Evolutionary conservation across 2,329 filamentous ascomycete genomes (phyloP).

Genomic region (Ophiostoma sp.): DNA sequence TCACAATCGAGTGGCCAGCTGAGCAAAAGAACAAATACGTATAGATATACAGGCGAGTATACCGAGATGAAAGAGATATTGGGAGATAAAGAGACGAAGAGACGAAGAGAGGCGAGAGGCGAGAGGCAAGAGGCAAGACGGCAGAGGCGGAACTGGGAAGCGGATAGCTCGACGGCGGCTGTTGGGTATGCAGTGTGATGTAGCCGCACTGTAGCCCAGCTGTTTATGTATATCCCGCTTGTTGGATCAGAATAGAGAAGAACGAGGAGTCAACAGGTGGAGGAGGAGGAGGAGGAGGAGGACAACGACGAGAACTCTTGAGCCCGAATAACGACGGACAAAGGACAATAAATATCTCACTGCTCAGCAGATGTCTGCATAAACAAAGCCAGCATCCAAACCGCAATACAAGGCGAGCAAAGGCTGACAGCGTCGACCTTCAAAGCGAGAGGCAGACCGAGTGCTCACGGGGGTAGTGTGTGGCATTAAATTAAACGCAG

Average conservation of each 20-base stretch:
- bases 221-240: too few species aligned
- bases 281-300: too few species aligned
- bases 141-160: background rate
- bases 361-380: too few species aligned
- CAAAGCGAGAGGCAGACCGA: background rate
- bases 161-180: background rate
- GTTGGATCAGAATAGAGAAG: too few species aligned
- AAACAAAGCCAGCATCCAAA: background rate
- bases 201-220: background rate
- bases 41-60: too few species aligned
- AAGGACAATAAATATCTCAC: background rate
- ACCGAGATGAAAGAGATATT: too few species aligned
- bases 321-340: too few species aligned
- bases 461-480: background rate
- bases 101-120: background rate
- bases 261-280: too few species aligned
- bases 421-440: background rate
- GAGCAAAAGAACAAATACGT: too few species aligned
- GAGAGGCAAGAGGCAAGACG: background rate
- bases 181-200: background rate
- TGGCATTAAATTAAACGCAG: background rate
- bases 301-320: too few species aligned
- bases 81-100: background rate
- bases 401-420: background rate
- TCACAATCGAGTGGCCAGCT: too few species aligned